A percentile compares a stretch with the other conserved stretches of the same genome.
phyloP scores from a whole-genome alignment of 2,329 filamentous ascomycete species.

The Cladobotryum protrusum region DNA sequence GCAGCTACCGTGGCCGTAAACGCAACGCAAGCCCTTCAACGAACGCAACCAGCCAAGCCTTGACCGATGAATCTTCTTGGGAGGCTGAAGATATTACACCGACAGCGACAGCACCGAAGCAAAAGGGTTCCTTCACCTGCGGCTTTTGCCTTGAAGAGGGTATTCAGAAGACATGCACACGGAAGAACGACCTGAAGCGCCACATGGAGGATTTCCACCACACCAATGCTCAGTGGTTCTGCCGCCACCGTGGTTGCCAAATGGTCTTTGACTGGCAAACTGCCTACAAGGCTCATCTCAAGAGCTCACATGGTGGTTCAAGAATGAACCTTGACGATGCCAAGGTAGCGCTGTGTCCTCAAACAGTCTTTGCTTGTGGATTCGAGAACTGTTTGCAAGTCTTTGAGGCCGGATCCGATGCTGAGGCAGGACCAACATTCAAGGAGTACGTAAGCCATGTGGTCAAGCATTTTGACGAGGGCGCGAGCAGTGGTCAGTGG shows the following conservation, averaged over 20 bases:
- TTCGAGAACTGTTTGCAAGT: constrained; percentile 40
- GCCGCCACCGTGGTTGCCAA: constrained; percentile 36
- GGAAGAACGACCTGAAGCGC: constrained; percentile 43
- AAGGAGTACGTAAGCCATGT: constrained; percentile 42
- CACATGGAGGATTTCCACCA: constrained; percentile 45
- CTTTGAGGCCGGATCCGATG: constrained; percentile 36
- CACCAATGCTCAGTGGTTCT: constrained; percentile 41
- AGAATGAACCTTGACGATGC: constrained; percentile 36
- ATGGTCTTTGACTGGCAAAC: constrained; percentile 43
- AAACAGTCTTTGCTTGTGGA: constrained; percentile 44
- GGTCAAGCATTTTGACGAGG: constrained; percentile 42
- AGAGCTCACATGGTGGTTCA: constrained; percentile 37
- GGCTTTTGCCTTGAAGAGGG: constrained; percentile 37
- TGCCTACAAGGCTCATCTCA: constrained; percentile 42
- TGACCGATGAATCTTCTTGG: constrained; percentile 16
- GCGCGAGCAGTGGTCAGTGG: constrained; percentile 35
- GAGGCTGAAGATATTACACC: constrained; percentile 17
- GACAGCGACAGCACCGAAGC: constrained; percentile 25
- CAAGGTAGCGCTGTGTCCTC: constrained; percentile 38
- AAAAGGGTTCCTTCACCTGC: constrained; percentile 33
- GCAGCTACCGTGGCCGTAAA: constrained; percentile 28
- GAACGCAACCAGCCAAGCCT: constrained; percentile 5
- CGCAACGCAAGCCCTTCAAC: constrained; percentile 17
- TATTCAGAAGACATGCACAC: constrained; percentile 37
- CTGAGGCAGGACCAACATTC: constrained; percentile 32